These are phyloP conservation scores for Ascochyta pisi DNA, from an alignment of 2,329 filamentous ascomycete genomes.

Conservation along the genomic window DNA sequence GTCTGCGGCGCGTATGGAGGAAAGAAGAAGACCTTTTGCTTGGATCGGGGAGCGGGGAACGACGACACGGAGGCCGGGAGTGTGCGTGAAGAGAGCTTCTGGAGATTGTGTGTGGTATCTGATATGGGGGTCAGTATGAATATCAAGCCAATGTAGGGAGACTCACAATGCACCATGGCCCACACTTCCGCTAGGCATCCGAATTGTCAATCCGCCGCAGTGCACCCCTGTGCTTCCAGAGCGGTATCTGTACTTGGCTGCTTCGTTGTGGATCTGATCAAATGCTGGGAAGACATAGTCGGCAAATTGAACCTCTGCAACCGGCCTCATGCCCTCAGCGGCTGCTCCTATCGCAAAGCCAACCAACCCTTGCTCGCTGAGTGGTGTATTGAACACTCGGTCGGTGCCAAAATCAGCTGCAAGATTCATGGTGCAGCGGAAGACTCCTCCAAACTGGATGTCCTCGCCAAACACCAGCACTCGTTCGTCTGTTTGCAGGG, in stretches of 20 bases:
- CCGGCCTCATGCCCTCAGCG: constrained; percentile 87
- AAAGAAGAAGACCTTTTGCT: constrained; percentile 84
- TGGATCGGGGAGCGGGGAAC: constrained; percentile 86
- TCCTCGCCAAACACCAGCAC: constrained; percentile 96
- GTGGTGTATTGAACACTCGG: constrained; percentile 93
- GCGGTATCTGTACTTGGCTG: constrained; percentile 84
- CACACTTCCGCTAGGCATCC: constrained; percentile 90
- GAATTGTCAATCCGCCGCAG: constrained; percentile 80
- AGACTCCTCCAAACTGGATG: constrained; percentile 95
- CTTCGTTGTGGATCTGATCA: constrained; percentile 93
- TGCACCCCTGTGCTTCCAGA: constrained; percentile 61
- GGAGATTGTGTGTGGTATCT: constrained; percentile 88
- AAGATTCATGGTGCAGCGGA: constrained; percentile 90
- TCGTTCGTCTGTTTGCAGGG: constrained; percentile 81
- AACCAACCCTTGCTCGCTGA: constrained; percentile 92
- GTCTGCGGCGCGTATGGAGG: constrained; percentile 78
- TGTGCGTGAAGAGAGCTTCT: constrained; percentile 85
- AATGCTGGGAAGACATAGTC: constrained; percentile 95
- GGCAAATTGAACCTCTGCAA: constrained; percentile 95
- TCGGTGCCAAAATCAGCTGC: constrained; percentile 85
- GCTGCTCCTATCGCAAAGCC: constrained; percentile 92
- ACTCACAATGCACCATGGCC: constrained; percentile 80
- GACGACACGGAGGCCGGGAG: constrained; percentile 84
- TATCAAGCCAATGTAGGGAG: background rate
- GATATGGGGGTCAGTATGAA: constrained; percentile 4